Percentiles rank a stretch among this genome's conserved stretches.
These are phyloP conservation scores for Phytomonas sp. DNA, from an alignment of 208 protist genomes.

Conservation along the genomic window DNA sequence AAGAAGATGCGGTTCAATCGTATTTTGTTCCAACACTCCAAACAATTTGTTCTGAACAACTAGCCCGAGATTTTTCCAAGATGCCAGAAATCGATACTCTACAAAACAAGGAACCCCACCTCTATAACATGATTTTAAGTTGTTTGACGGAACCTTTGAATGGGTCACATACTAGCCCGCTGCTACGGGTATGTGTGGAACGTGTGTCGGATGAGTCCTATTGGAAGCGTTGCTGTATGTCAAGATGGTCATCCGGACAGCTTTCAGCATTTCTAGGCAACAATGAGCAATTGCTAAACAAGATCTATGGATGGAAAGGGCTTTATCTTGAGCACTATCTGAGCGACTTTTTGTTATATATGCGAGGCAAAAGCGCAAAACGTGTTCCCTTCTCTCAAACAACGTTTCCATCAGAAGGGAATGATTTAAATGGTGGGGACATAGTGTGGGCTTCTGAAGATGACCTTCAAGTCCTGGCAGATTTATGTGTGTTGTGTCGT, in stretches of 20 bases:
- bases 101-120: conserved; percentile 23
- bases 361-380: not conserved
- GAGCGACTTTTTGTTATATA: conserved; percentile 61
- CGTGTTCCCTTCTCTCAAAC: not conserved
- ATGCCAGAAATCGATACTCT: conserved; percentile 53
- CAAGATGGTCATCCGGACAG: conserved; percentile 79
- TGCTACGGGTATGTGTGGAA: conserved; percentile 39
- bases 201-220: conserved; percentile 35
- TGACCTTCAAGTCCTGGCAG: conserved; percentile 22
- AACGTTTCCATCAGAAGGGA: not conserved
- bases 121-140: conserved; percentile 69
- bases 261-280: conserved; percentile 35
- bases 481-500: conserved; percentile 57
- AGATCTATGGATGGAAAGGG: conserved; percentile 72
- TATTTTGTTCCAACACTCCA: conserved; percentile 83
- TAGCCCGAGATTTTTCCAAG: conserved; percentile 59
- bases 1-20: conserved; percentile 22
- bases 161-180: conserved; percentile 22
- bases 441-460: conserved; percentile 11
- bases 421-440: not conserved
- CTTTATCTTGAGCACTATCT: conserved; percentile 76
- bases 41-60: conserved; percentile 48
- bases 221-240: conserved; percentile 65
- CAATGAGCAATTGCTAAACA: conserved; percentile 14
- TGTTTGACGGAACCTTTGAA: conserved; percentile 28